These are phyloP conservation scores for Globisporangium lucens DNA, from an alignment of 352 stramenopile species.

Conservation along the genomic window DNA sequence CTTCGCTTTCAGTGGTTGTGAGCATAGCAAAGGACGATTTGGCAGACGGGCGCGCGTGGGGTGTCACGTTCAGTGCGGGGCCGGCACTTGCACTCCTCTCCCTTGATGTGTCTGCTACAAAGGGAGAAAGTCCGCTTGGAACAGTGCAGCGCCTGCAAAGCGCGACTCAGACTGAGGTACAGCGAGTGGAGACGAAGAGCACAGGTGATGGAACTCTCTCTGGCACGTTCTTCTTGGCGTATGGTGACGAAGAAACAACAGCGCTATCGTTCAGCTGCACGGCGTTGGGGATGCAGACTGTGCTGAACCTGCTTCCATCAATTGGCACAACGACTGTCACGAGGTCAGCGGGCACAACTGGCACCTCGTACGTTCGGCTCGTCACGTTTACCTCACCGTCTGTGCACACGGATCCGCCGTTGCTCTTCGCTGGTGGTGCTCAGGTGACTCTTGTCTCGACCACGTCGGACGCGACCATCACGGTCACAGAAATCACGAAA, in stretches of 20 bases:
- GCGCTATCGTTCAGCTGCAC: neutral
- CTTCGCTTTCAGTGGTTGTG: neutral
- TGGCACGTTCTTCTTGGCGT: neutral
- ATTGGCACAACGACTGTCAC: neutral
- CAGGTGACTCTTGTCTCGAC: neutral
- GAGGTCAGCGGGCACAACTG: neutral
- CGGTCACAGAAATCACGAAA: neutral
- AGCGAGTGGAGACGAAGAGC: neutral
- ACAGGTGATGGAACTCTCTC: neutral
- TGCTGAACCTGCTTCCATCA: neutral
- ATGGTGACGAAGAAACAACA: neutral
- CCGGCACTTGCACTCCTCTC: neutral
- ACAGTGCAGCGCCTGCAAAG: neutral
- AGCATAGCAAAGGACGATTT: neutral
- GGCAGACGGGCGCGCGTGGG: neutral
- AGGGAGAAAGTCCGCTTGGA: neutral
- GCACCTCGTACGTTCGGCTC: neutral
- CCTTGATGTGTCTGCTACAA: neutral
- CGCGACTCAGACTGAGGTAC: neutral
- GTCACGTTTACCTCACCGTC: neutral
- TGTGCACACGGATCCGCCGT: neutral
- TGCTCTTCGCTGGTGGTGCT: neutral
- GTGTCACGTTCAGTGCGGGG: neutral
- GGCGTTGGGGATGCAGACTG: neutral
- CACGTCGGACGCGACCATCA: neutral